Evolutionary conservation across 1,284 basidiomycete species (phyloP).

Genomic region (Sanghuangporus sanghuang): DNA sequence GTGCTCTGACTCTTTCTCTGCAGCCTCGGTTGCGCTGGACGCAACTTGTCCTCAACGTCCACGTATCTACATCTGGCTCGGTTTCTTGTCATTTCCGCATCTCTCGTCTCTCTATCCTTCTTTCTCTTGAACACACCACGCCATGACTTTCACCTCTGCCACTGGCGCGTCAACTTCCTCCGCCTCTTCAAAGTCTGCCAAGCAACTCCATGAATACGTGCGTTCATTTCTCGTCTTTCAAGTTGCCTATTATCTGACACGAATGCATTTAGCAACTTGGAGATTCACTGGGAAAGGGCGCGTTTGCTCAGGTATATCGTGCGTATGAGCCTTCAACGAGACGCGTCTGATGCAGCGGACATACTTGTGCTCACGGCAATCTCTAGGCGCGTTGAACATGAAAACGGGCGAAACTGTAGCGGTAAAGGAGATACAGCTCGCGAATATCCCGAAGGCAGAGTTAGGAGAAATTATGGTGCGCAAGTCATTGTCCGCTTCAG

Average conservation of each 20-base stretch:
- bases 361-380: neutral
- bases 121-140: neutral
- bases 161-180: slow-evolving; percentile 6
- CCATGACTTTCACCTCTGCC: slow-evolving; percentile 13
- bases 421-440: slow-evolving; percentile 91
- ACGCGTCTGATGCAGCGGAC: neutral
- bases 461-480: slow-evolving; percentile 95
- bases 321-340: slow-evolving; percentile 30
- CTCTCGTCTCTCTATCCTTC: neutral
- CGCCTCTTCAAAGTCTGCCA: slow-evolving; percentile 1
- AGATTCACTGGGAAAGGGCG: slow-evolving; percentile 90
- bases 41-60: slow-evolving; percentile 9
- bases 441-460: slow-evolving; percentile 89
- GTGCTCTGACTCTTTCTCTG: neutral
- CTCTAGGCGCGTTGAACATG: slow-evolving; percentile 87
- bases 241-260: neutral
- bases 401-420: slow-evolving; percentile 95
- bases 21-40: slow-evolving; percentile 18
- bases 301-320: slow-evolving; percentile 94
- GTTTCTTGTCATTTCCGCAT: neutral
- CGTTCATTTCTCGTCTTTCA: neutral
- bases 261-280: slow-evolving; percentile 72
- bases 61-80: neutral
- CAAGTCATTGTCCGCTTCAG: slow-evolving; percentile 16
- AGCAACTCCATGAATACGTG: slow-evolving; percentile 17